Conservation (phyloP, 371 early-diverging fungal genomes). For the Mortierella sp. region DNA sequence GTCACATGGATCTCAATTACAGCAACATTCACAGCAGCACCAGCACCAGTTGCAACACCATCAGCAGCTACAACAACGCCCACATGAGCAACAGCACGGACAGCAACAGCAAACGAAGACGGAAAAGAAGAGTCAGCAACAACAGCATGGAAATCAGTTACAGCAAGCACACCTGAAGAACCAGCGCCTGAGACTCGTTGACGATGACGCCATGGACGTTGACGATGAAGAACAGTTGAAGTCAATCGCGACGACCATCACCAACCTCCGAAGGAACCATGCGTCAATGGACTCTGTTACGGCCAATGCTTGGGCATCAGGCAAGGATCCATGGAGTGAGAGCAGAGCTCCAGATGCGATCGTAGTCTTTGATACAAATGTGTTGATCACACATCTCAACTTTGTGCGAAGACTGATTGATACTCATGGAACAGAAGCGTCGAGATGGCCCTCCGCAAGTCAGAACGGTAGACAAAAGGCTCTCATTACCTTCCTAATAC, state of each 20-base stretch:
- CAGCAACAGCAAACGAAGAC: too few relatives aligned
- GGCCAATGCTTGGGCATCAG: constrained; percentile 23
- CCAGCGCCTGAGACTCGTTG: too few relatives aligned
- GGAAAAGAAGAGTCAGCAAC: too few relatives aligned
- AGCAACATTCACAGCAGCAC: not conserved
- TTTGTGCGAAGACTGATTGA: constrained; percentile 43
- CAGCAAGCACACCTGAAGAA: constrained; percentile 8
- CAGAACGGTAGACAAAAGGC: not conserved
- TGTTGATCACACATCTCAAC: constrained; percentile 54
- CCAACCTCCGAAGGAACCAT: constrained; percentile 24
- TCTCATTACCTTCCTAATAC: constrained; percentile 40
- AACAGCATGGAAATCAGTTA: constrained; percentile 33
- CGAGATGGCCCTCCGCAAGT: not conserved
- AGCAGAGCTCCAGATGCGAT: constrained; percentile 16
- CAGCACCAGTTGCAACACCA: constrained; percentile 33
- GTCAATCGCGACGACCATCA: constrained; percentile 44
- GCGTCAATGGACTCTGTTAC: constrained; percentile 9
- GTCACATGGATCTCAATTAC: constrained; percentile 32
- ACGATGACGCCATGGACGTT: constrained; percentile 46
- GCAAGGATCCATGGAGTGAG: constrained; percentile 1
- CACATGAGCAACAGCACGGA: constrained; percentile 4
- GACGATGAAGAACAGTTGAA: constrained; percentile 28
- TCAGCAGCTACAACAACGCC: constrained; percentile 16
- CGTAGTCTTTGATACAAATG: constrained; percentile 55
- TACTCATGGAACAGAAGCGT: constrained; percentile 14